Evolutionary conservation across 805 yeast species (phyloP).

Genomic region (Metschnikowia kofuensis): DNA sequence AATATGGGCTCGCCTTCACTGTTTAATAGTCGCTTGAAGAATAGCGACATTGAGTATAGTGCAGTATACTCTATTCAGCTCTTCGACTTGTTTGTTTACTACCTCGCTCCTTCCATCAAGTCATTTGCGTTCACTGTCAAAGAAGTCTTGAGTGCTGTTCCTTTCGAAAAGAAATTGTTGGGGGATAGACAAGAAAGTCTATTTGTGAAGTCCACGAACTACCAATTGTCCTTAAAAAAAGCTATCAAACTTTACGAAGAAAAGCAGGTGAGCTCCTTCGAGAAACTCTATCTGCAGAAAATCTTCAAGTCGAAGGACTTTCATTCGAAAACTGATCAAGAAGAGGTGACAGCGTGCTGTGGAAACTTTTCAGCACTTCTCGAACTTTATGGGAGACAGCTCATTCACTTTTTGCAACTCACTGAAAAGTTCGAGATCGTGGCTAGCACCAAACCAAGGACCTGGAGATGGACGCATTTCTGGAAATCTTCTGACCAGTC

Average conservation of each 20-base stretch:
- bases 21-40: constrained; percentile 18
- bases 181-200: constrained; percentile 23
- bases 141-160: constrained; percentile 57
- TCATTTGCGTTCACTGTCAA: constrained; percentile 63
- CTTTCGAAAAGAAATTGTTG: constrained; percentile 41
- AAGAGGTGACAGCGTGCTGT: constrained; percentile 81
- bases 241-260: constrained; percentile 56
- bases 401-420: constrained; percentile 45
- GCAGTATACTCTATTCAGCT: constrained; percentile 42
- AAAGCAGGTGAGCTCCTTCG: constrained; percentile 58
- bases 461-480: constrained; percentile 54
- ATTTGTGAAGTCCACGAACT: constrained; percentile 43
- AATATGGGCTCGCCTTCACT: constrained; percentile 19
- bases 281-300: constrained; percentile 54
- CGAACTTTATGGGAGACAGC: constrained; percentile 59
- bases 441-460: constrained; percentile 20
- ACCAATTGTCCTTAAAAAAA: constrained; percentile 41
- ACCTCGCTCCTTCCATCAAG: constrained; percentile 70
- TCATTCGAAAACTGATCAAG: constrained; percentile 56
- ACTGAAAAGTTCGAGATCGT: constrained; percentile 39
- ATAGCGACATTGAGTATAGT: constrained; percentile 18
- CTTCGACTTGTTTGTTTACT: constrained; percentile 62
- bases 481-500: constrained; percentile 35
- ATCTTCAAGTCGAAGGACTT: constrained; percentile 41
- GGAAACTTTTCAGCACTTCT: constrained; percentile 72